These are phyloP conservation scores for Exophiala dermatitidis DNA, from an alignment of 2,329 filamentous ascomycete genomes.

Conservation along the genomic window DNA sequence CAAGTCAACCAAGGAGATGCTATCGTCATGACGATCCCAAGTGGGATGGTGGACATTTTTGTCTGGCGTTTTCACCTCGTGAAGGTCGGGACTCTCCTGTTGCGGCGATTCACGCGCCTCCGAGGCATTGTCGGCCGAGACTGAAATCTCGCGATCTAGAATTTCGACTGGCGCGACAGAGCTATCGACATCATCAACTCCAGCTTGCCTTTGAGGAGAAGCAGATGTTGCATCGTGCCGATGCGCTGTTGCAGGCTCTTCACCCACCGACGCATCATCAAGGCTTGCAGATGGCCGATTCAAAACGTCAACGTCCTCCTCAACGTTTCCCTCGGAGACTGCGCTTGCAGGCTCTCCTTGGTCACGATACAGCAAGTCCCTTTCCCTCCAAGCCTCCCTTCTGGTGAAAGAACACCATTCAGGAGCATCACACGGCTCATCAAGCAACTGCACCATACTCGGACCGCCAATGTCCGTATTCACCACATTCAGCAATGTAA, in stretches of 20 bases:
- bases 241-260: no score
- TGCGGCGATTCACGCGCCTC: not conserved
- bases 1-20: slow-evolving; percentile 20
- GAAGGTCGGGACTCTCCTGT: not conserved
- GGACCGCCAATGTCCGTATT: slow-evolving; percentile 27
- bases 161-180: not conserved
- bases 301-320: no score
- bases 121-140: not conserved
- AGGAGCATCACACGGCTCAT: slow-evolving; percentile 15
- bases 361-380: slow-evolving; percentile 17
- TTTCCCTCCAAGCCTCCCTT: slow-evolving; percentile 21
- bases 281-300: no score
- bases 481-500: slow-evolving; percentile 26
- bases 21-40: slow-evolving; percentile 20
- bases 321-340: no score
- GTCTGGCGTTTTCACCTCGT: slow-evolving; percentile 6
- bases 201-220: no score
- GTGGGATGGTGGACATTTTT: slow-evolving; percentile 20
- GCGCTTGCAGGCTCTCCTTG: not conserved
- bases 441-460: slow-evolving; percentile 26
- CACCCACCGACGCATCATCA: no score
- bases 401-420: slow-evolving; percentile 18
- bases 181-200: no score
- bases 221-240: no score
- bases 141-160: not conserved